Conservation (phyloP, 202 grass and related monocot species). For the Schoenoplectus tabernaemontani region DNA sequence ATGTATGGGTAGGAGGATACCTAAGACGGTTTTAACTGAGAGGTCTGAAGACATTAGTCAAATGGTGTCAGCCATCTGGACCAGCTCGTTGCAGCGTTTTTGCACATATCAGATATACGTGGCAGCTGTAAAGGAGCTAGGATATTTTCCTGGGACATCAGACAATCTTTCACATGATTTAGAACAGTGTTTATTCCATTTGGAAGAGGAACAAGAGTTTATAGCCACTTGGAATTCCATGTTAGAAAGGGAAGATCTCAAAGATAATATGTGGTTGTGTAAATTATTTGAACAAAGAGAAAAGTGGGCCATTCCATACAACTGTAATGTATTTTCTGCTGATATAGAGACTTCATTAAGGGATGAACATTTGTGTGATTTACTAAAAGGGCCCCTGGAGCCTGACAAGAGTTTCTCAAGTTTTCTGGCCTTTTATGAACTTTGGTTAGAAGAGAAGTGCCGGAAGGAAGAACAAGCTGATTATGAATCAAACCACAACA, state of each 20-base stretch:
- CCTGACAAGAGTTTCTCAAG: conserved; percentile 38
- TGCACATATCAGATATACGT: conserved; percentile 85
- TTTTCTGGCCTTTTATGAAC: conserved; percentile 48
- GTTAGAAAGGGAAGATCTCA: conserved; percentile 63
- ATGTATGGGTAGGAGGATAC: conserved; percentile 61
- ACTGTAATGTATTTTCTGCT: conserved; percentile 42
- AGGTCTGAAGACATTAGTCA: conserved; percentile 43
- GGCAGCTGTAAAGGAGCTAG: conserved; percentile 42
- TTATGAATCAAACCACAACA: conserved; percentile 55
- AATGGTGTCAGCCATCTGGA: conserved; percentile 53
- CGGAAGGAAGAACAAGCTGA: conserved; percentile 68
- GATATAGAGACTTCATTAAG: conserved; percentile 53
- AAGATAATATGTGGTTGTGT: conserved; percentile 48
- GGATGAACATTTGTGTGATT: conserved; percentile 40
- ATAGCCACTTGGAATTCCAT: conserved; percentile 58
- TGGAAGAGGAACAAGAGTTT: conserved; percentile 76
- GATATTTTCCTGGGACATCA: conserved; percentile 29
- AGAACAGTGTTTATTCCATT: conserved; percentile 56
- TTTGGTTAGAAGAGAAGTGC: conserved; percentile 42
- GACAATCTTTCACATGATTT: conserved; percentile 57
- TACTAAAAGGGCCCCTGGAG: conserved; percentile 36
- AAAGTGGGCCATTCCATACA: conserved; percentile 62
- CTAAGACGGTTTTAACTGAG: conserved; percentile 59
- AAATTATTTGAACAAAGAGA: conserved; percentile 68
- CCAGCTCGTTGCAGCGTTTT: conserved; percentile 40